phyloP scores from a whole-genome alignment of 768 basidiomycete species.

The Trametes elegans region DNA sequence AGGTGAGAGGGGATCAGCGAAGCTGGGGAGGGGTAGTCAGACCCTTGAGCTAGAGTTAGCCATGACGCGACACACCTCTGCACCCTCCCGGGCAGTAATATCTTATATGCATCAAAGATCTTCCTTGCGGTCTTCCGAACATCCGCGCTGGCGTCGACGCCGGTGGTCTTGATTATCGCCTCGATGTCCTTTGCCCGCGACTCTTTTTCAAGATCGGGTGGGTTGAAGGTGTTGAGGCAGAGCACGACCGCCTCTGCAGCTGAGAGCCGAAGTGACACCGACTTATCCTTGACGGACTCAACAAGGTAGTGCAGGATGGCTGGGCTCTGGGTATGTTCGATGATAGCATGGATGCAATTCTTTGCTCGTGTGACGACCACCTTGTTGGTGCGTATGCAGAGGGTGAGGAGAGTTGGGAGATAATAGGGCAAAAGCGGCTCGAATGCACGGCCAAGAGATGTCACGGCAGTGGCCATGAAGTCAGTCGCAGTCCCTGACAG shows the following conservation, averaged over 20 bases:
- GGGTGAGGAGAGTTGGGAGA: slow-evolving; percentile 61
- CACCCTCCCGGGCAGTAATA: slow-evolving; percentile 65
- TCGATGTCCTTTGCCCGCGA: slow-evolving; percentile 64
- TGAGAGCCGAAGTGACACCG: slow-evolving; percentile 56
- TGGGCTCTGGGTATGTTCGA: slow-evolving; percentile 68
- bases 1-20: slow-evolving; percentile 70
- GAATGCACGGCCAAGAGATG: slow-evolving; percentile 57
- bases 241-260: slow-evolving; percentile 65
- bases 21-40: slow-evolving; percentile 41
- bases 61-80: slow-evolving; percentile 66
- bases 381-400: slow-evolving; percentile 78
- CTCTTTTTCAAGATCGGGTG: slow-evolving; percentile 76
- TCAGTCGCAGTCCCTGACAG: slow-evolving; percentile 69
- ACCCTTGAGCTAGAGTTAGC: not conserved
- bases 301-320: slow-evolving; percentile 59
- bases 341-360: slow-evolving; percentile 54
- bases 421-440: slow-evolving; percentile 66
- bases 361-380: slow-evolving; percentile 68
- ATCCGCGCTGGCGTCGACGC: slow-evolving; percentile 73
- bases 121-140: slow-evolving; percentile 67
- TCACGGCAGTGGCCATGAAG: slow-evolving; percentile 52
- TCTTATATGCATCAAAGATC: slow-evolving; percentile 74
- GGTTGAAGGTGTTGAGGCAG: slow-evolving; percentile 74
- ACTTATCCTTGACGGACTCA: slow-evolving; percentile 66
- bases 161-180: slow-evolving; percentile 60